Evolutionary conservation across 352 stramenopile genomes (phyloP).

Genomic region (Pythium phragmitis): DNA sequence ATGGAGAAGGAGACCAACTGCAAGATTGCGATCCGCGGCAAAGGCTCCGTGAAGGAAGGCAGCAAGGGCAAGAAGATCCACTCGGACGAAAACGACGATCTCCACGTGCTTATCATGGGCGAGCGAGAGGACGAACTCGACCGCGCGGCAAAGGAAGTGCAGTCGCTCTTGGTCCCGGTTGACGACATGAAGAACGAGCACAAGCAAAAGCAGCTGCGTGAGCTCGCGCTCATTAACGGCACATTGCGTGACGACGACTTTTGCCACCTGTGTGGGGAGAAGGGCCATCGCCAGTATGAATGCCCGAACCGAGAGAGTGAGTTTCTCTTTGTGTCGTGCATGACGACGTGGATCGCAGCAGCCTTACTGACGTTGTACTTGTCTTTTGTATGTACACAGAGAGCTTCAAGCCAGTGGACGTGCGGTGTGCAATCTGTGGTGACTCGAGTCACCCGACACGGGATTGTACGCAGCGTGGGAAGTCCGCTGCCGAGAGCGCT

Average conservation of each 20-base stretch:
- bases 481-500: slow-evolving; percentile 67
- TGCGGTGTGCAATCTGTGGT: slow-evolving; percentile 98
- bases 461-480: slow-evolving; percentile 94
- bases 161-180: slow-evolving; percentile 89
- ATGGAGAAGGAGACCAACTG: slow-evolving; percentile 98
- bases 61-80: slow-evolving; percentile 92
- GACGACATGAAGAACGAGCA: slow-evolving; percentile 94
- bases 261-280: slow-evolving; percentile 97
- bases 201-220: slow-evolving; percentile 98
- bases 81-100: slow-evolving; percentile 95
- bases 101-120: slow-evolving; percentile 94
- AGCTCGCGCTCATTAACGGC: slow-evolving; percentile 99
- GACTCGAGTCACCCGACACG: slow-evolving; percentile 96
- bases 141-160: slow-evolving; percentile 85
- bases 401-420: slow-evolving; percentile 78
- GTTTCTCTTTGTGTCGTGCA: slow-evolving; percentile 29
- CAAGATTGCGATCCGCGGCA: slow-evolving; percentile 98
- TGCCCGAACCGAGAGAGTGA: slow-evolving; percentile 91
- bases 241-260: slow-evolving; percentile 97
- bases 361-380: neutral
- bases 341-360: neutral
- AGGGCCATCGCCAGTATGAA: slow-evolving; percentile 97
- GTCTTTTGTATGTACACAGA: slow-evolving; percentile 37
- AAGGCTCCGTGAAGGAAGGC: slow-evolving; percentile 97
- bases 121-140: slow-evolving; percentile 88